phyloP scores from a whole-genome alignment of 2,329 filamentous ascomycete genomes.

The Karstenula rhodostoma region DNA sequence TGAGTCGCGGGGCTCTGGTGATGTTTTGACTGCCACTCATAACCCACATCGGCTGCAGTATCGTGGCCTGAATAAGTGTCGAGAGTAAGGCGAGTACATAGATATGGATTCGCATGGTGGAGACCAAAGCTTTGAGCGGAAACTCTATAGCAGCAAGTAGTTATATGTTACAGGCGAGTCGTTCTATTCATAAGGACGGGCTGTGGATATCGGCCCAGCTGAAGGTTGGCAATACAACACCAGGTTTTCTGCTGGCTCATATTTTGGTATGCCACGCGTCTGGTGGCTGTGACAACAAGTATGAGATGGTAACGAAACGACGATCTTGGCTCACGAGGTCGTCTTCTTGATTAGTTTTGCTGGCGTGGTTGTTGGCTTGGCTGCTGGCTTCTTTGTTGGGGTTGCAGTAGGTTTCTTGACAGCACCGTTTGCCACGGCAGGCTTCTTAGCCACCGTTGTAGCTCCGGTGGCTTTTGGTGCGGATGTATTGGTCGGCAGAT shows the following conservation, averaged over 20 bases:
- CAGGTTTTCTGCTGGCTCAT: neutral
- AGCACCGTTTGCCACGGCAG: constrained; percentile 3
- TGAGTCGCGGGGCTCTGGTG: neutral
- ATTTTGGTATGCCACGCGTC: neutral
- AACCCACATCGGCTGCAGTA: neutral
- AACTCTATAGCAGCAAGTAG: neutral
- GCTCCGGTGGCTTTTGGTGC: constrained; percentile 6
- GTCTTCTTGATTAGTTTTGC: constrained; percentile 5
- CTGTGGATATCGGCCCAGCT: neutral
- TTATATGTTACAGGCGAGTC: neutral
- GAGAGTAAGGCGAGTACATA: neutral
- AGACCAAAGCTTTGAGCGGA: too few relatives aligned
- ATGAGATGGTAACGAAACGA: neutral
- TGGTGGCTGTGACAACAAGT: neutral
- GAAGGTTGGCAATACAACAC: neutral
- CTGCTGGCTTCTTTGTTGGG: constrained; percentile 6
- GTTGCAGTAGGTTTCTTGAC: constrained; percentile 13
- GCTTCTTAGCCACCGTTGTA: constrained; percentile 17
- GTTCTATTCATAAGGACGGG: neutral
- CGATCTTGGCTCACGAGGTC: neutral
- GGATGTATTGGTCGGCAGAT: neutral
- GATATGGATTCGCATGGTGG: neutral
- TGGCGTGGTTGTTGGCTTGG: constrained; percentile 14
- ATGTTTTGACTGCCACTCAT: neutral
- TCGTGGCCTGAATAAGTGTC: neutral